Evolutionary conservation across 345 rosid species (phyloP).

Genomic region (Sapria himalayana): DNA sequence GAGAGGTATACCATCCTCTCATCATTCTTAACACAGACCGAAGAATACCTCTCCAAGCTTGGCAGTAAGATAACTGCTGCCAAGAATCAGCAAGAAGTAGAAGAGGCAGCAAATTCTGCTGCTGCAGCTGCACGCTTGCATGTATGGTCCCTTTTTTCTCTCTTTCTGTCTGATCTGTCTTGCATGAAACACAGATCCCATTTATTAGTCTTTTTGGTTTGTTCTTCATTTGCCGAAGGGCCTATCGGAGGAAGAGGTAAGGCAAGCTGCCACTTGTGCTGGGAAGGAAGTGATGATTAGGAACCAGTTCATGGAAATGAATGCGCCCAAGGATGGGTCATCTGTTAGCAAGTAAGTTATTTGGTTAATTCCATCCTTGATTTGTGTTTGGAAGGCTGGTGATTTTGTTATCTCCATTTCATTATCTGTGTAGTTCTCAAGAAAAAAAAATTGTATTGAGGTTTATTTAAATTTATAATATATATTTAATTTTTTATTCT

Average conservation of each 20-base stretch:
- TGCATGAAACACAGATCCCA: too few relatives aligned
- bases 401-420: too few relatives aligned
- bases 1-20: slow-evolving; percentile 95
- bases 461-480: too few relatives aligned
- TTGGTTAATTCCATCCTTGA: neutral
- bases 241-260: slow-evolving; percentile 93
- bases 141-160: slow-evolving; percentile 18
- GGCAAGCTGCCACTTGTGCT: slow-evolving; percentile 86
- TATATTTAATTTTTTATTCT: too few relatives aligned
- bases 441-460: too few relatives aligned
- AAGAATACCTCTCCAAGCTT: slow-evolving; percentile 81
- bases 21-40: slow-evolving; percentile 92
- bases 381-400: too few relatives aligned
- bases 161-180: neutral
- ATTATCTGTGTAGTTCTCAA: too few relatives aligned
- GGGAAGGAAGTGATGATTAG: slow-evolving; percentile 95
- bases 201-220: slow-evolving; percentile 10
- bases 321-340: slow-evolving; percentile 79
- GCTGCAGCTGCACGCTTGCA: slow-evolving; percentile 81
- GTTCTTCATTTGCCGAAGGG: slow-evolving; percentile 35
- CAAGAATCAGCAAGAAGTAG: slow-evolving; percentile 94
- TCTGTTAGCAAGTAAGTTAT: slow-evolving; percentile 81
- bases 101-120: slow-evolving; percentile 93
- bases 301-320: slow-evolving; percentile 86
- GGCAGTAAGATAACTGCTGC: slow-evolving; percentile 89